Base-by-base conservation (phyloP, 129 eudicot genomes). In the Apium graveolens region DNA sequence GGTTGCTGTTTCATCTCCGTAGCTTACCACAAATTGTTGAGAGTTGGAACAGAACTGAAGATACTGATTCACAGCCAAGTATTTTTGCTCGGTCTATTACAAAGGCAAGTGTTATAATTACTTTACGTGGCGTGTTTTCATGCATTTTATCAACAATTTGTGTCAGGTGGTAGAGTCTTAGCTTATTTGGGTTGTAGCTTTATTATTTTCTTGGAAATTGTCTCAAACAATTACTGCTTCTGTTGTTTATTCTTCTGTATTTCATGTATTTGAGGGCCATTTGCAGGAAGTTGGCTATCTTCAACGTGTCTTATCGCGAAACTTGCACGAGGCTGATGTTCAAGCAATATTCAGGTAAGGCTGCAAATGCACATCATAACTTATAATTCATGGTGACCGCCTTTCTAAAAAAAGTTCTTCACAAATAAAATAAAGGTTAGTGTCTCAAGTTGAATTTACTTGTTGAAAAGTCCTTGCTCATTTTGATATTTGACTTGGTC, bases 21-120 rank as follows among this genome's bases (percentile, higher is more conserved):
- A 88, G 94, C 43, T 83, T 92, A 84, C 96, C 99, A 32, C 99
- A 95, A 82, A 89, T 95, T 80, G 91, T 90, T 82, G 97, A 96
- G 78, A 84, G 89, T 79, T 96, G 97, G 97, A 96, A 89, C 76
- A 85, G 93, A 75, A 66, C 72, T 66, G 97, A 90, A 71, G 96
- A 87, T 60, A 53, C 82, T 77, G 99, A 96, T 69, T 42, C 83
- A 39, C 97, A 92, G 77, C 95, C 99, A 20, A 96, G 99, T 87
- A 92, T 85, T 71, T 96, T 96, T 85, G 99, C 97, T 77, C 82
- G 83, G 70, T 90, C 99, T 71, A 85, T 96, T 44, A 90, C 97
- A 12, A 96, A 96, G 95, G 99, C 92, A 70, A 70, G n/a, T 13
- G 73, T 69, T 14, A 6, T 35, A 69, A 34, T 69, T 70, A 24